Evolutionary conservation across 768 basidiomycete genomes (phyloP).

Genomic region (Amanita pallidorosea): DNA sequence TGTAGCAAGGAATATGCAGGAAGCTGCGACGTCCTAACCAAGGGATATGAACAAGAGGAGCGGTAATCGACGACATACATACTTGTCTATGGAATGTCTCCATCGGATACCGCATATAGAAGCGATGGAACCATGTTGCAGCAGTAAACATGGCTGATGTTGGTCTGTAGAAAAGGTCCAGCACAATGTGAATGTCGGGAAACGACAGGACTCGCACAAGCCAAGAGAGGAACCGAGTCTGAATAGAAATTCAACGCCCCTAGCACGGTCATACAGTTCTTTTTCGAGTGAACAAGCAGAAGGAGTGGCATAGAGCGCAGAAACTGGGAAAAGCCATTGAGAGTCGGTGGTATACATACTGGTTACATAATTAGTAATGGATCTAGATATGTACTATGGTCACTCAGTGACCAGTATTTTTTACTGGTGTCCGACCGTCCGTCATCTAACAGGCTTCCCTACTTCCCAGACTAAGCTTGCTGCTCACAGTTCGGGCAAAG

Average conservation of each 20-base stretch:
- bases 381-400: neutral
- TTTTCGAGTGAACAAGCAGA: conserved; percentile 48
- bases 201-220: conserved; percentile 42
- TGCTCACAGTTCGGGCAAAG: conserved; percentile 20
- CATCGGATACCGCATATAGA: conserved; percentile 82
- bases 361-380: conserved; percentile 3
- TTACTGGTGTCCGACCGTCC: too few relatives aligned
- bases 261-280: conserved; percentile 69
- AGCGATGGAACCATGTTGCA: conserved; percentile 85
- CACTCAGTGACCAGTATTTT: neutral
- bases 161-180: conserved; percentile 36
- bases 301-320: conserved; percentile 49
- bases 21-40: conserved; percentile 67
- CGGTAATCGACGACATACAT: conserved; percentile 11
- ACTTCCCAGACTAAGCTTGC: neutral
- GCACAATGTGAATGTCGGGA: conserved; percentile 4
- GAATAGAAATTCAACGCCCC: conserved; percentile 80
- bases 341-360: conserved; percentile 16
- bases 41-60: conserved; percentile 8
- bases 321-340: conserved; percentile 68
- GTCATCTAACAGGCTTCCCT: neutral
- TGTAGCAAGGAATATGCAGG: conserved; percentile 84
- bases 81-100: conserved; percentile 77
- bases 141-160: conserved; percentile 79
- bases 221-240: conserved; percentile 68